Evolutionary conservation across 331 rosid genomes (phyloP).

Genomic region (Phaseolus coccineus): DNA sequence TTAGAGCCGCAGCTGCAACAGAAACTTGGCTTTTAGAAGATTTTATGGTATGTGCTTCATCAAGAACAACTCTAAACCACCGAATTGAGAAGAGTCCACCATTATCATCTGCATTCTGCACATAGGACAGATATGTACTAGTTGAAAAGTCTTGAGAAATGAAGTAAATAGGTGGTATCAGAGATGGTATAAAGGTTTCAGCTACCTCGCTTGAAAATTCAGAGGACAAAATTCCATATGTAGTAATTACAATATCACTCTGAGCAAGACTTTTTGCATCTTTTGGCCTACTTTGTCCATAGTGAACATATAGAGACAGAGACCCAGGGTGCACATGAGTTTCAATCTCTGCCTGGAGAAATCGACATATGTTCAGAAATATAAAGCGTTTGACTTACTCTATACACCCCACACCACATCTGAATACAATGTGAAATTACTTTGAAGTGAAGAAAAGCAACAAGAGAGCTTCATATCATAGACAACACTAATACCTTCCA

Average conservation of each 20-base stretch:
- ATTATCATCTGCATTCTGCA: constrained; percentile 74
- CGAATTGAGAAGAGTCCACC: constrained; percentile 88
- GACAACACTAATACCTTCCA: constrained; percentile 78
- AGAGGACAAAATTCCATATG: constrained; percentile 90
- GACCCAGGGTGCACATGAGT: constrained; percentile 80
- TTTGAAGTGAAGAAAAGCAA: constrained; percentile 40
- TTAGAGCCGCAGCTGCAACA: constrained; percentile 76
- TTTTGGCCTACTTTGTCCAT: constrained; percentile 90
- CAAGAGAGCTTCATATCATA: constrained; percentile 25
- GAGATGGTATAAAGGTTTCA: constrained; percentile 37
- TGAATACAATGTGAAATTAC: constrained; percentile 23
- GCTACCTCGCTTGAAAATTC: constrained; percentile 86
- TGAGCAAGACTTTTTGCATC: constrained; percentile 82
- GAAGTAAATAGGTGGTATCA: constrained; percentile 36
- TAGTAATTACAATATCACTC: constrained; percentile 82
- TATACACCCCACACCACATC: constrained; percentile 18
- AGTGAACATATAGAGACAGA: constrained; percentile 81
- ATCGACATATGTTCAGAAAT: constrained; percentile 47
- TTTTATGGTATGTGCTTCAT: constrained; percentile 94
- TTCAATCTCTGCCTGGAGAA: constrained; percentile 90
- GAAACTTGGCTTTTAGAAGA: constrained; percentile 96
- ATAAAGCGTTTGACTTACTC: constrained; percentile 20
- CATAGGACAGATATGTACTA: constrained; percentile 36
- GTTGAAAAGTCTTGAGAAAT: constrained; percentile 29
- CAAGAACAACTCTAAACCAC: constrained; percentile 97